Evolutionary conservation across 1,284 basidiomycete species (phyloP).

Genomic region (Ganoderma resinaceum): DNA sequence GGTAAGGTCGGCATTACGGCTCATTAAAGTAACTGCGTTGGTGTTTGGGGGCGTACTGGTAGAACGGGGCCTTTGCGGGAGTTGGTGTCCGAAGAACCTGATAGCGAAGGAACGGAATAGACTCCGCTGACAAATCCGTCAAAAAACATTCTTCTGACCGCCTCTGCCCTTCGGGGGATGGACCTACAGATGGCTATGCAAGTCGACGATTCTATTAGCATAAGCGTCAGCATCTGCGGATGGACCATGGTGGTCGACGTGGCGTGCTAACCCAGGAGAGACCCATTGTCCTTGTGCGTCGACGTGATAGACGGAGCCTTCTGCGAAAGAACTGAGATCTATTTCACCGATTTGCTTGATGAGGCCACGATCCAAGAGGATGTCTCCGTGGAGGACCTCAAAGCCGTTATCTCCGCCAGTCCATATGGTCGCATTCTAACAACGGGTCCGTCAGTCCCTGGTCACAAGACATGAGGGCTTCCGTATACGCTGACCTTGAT

Average conservation of each 20-base stretch:
- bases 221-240: neutral
- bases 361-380: constrained; percentile 61
- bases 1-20: no score
- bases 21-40: no score
- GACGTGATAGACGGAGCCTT: constrained; percentile 7
- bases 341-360: constrained; percentile 58
- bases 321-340: constrained; percentile 15
- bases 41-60: constrained; percentile 35
- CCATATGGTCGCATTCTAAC: constrained; percentile 67
- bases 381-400: constrained; percentile 57
- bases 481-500: constrained; percentile 25
- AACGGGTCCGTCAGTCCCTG: constrained; percentile 39
- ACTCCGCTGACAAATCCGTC: neutral
- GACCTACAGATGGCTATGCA: constrained; percentile 35
- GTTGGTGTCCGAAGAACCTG: constrained; percentile 42
- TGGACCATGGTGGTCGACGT: no score
- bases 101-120: constrained; percentile 23
- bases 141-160: neutral
- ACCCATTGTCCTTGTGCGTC: constrained; percentile 33
- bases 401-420: constrained; percentile 63
- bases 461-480: neutral
- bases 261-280: constrained; percentile 27
- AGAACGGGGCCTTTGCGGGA: constrained; percentile 44
- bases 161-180: neutral
- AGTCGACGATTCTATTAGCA: constrained; percentile 13